Percentiles rank a stretch among this genome's conserved stretches.
Evolutionary conservation across 805 yeast species (phyloP).

Genomic region (Candida morakotiae): DNA sequence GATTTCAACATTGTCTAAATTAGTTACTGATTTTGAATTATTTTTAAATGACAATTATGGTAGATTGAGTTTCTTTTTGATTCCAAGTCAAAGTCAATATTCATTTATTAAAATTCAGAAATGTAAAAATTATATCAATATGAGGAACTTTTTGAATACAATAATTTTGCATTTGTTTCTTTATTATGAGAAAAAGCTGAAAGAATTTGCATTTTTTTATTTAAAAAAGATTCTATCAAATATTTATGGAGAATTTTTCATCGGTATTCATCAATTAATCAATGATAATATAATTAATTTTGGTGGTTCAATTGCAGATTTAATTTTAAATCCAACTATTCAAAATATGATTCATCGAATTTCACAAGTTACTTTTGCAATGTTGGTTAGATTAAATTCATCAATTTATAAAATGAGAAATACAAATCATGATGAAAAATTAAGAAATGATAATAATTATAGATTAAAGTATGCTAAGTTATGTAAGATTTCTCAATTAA

Average conservation of each 20-base stretch:
- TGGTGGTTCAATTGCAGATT: constrained; percentile 41
- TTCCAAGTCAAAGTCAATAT: constrained; percentile 14
- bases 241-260: constrained; percentile 24
- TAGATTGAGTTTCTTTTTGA: constrained; percentile 13
- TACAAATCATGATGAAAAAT: constrained; percentile 16
- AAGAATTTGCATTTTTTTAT: constrained; percentile 29
- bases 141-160: constrained; percentile 24
- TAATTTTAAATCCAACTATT: constrained; percentile 38
- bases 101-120: constrained; percentile 21
- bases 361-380: constrained; percentile 21
- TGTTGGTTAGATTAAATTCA: constrained; percentile 21
- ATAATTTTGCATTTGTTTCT: constrained; percentile 31
- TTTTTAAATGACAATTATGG: constrained; percentile 29
- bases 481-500: constrained; percentile 20
- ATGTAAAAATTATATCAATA: constrained; percentile 24
- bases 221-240: constrained; percentile 25
- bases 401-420: constrained; percentile 18
- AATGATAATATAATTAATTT: constrained; percentile 31
- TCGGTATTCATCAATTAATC: constrained; percentile 27
- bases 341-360: constrained; percentile 23
- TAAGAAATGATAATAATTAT: constrained; percentile 16
- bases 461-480: constrained; percentile 18
- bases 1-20: constrained; percentile 15
- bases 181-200: constrained; percentile 34
- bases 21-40: constrained; percentile 33